phyloP scores from a whole-genome alignment of 176 grass and related monocot species.

The Ampelocalamus luodianensis region DNA sequence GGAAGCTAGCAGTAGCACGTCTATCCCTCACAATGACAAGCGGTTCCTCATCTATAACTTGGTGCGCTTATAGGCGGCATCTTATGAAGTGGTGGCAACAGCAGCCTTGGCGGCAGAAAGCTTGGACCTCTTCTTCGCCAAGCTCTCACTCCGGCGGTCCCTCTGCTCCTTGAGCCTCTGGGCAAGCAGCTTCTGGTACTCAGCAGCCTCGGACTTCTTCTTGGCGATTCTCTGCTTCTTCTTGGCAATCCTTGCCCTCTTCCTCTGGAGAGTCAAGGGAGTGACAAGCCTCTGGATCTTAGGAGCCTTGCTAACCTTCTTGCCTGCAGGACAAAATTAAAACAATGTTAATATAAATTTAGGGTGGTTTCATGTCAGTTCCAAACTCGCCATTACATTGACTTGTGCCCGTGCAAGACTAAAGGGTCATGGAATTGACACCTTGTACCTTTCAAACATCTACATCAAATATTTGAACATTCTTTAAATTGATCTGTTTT shows the following conservation, averaged over 20 bases:
- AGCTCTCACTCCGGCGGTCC: slow-evolving; percentile 72
- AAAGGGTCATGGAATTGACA: not conserved
- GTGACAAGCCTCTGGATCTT: slow-evolving; percentile 95
- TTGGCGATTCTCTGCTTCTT: slow-evolving; percentile 91
- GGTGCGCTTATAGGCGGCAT: not conserved
- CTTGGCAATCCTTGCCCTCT: slow-evolving; percentile 68
- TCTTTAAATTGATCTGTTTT: not conserved
- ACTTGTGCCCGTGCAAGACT: not conserved
- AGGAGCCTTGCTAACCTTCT: slow-evolving; percentile 90
- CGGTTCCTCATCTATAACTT: slow-evolving; percentile 36
- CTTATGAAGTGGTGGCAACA: slow-evolving; percentile 45
- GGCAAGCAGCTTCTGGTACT: slow-evolving; percentile 93
- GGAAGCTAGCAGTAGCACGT: slow-evolving; percentile 30
- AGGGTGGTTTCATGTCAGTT: not conserved
- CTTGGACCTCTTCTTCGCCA: slow-evolving; percentile 92
- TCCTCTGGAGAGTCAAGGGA: slow-evolving; percentile 74
- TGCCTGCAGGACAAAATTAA: slow-evolving; percentile 46
- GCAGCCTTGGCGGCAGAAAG: slow-evolving; percentile 64
- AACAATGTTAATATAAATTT: not conserved
- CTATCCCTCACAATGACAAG: slow-evolving; percentile 30
- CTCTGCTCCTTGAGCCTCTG: slow-evolving; percentile 94
- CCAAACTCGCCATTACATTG: not conserved
- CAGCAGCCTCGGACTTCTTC: slow-evolving; percentile 77
- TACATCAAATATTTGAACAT: not conserved
- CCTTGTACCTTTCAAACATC: not conserved